Evolutionary conservation across 73 alveolate genomes (phyloP).

Genomic region (Tetrahymena thermophila): DNA sequence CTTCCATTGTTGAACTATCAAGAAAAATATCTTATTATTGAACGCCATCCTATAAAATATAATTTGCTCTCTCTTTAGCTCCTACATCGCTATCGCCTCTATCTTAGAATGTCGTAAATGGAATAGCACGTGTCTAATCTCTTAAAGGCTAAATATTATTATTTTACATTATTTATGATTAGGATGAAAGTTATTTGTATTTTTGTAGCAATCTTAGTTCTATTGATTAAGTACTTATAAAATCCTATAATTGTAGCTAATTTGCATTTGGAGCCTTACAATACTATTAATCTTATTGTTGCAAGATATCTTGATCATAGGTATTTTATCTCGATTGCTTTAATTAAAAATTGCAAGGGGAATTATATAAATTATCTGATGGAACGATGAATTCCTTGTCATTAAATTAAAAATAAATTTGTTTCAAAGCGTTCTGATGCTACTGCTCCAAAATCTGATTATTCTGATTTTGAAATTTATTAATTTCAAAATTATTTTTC

Average conservation of each 20-base stretch:
- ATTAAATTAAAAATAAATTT: not conserved
- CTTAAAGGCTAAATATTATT: not conserved
- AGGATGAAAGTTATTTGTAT: not conserved
- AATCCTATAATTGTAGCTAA: not conserved
- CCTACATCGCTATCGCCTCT: not conserved
- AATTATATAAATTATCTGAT: not conserved
- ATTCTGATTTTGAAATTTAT: not conserved
- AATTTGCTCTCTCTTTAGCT: not conserved
- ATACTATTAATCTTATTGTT: too few species aligned
- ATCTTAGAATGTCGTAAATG: too few species aligned
- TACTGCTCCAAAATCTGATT: not conserved
- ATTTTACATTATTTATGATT: not conserved
- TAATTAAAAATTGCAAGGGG: not conserved
- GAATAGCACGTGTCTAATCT: too few species aligned
- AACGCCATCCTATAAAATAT: not conserved
- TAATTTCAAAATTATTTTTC: not conserved
- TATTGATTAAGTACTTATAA: not conserved
- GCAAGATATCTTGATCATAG: not conserved
- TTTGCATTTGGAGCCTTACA: not conserved
- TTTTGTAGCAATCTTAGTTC: not conserved
- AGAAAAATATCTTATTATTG: too few species aligned
- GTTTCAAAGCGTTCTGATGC: not conserved
- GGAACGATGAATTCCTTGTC: not conserved
- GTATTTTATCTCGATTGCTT: not conserved
- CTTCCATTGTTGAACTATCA: not conserved